phyloP scores from a whole-genome alignment of 2,329 filamentous ascomycete genomes.

The Aspergillaceae sp. region DNA sequence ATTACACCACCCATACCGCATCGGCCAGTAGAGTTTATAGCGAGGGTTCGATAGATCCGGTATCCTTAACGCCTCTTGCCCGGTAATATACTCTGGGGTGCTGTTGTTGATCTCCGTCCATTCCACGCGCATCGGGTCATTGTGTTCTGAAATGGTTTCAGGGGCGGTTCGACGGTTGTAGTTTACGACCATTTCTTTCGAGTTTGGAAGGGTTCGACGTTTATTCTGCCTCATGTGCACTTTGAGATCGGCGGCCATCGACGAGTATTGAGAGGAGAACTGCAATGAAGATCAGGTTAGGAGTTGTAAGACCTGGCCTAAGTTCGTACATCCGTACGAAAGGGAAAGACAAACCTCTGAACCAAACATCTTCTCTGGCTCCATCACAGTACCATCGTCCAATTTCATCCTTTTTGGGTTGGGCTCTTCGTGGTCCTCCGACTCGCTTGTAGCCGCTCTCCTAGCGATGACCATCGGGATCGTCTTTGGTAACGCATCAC shows the following conservation, averaged over 20 bases:
- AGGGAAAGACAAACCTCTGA: conserved; percentile 55
- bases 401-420: conserved; percentile 58
- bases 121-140: conserved; percentile 85
- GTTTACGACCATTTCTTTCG: conserved; percentile 88
- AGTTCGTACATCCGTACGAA: not conserved
- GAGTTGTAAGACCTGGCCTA: not conserved
- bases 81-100: conserved; percentile 70
- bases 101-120: conserved; percentile 75
- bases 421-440: conserved; percentile 72
- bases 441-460: conserved; percentile 68
- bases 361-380: conserved; percentile 74
- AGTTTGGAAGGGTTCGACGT: conserved; percentile 91
- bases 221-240: conserved; percentile 87
- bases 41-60: conserved; percentile 81
- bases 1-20: conserved; percentile 78
- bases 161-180: conserved; percentile 79
- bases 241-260: conserved; percentile 80
- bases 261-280: conserved; percentile 60
- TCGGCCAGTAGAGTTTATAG: conserved; percentile 89
- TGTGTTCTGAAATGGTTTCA: conserved; percentile 86
- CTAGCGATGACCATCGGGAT: conserved; percentile 88
- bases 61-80: conserved; percentile 72
- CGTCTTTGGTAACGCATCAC: conserved; percentile 87
- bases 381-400: conserved; percentile 42
- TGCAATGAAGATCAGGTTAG: conserved; percentile 17